These are phyloP conservation scores for Fusarium euwallaceae DNA, from an alignment of 2,329 filamentous ascomycete species.

Conservation along the genomic window DNA sequence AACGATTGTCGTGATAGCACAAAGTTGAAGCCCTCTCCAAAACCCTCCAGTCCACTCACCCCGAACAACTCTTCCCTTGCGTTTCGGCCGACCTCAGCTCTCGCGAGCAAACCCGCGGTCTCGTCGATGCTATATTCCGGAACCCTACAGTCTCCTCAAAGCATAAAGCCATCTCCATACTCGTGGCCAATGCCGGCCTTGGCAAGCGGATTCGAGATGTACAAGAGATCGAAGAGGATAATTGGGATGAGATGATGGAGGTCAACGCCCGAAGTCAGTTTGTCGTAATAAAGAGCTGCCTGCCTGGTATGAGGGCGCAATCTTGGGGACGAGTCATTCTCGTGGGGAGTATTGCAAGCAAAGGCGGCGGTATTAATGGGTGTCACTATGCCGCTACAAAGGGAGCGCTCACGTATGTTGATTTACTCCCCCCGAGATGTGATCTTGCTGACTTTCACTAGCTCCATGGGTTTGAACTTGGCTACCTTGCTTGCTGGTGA, in stretches of 20 bases:
- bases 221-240: slow-evolving; percentile 51
- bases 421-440: rapidly evolving
- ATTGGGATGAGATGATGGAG: slow-evolving; percentile 54
- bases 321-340: slow-evolving; percentile 51
- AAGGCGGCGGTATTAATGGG: slow-evolving; percentile 52
- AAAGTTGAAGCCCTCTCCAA: slow-evolving; percentile 25
- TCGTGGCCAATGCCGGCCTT: slow-evolving; percentile 51
- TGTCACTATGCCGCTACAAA: slow-evolving; percentile 54
- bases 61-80: slow-evolving; percentile 20
- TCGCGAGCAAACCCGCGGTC: slow-evolving; percentile 23
- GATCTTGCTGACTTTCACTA: slow-evolving; percentile 21
- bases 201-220: slow-evolving; percentile 52
- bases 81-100: slow-evolving; percentile 27
- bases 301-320: slow-evolving; percentile 49
- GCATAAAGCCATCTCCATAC: slow-evolving; percentile 45
- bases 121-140: slow-evolving; percentile 14
- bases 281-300: slow-evolving; percentile 50
- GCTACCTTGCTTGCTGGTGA: slow-evolving; percentile 50
- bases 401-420: slow-evolving; percentile 44
- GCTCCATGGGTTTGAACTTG: slow-evolving; percentile 53
- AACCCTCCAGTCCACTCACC: background rate
- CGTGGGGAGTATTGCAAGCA: slow-evolving; percentile 51
- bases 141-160: slow-evolving; percentile 9
- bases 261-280: slow-evolving; percentile 53
- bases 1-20: background rate